Evolutionary conservation across 208 protist genomes (phyloP), one percentile per base, ranked within the genome.

Genomic region (Leishmania lainsoni): DNA sequence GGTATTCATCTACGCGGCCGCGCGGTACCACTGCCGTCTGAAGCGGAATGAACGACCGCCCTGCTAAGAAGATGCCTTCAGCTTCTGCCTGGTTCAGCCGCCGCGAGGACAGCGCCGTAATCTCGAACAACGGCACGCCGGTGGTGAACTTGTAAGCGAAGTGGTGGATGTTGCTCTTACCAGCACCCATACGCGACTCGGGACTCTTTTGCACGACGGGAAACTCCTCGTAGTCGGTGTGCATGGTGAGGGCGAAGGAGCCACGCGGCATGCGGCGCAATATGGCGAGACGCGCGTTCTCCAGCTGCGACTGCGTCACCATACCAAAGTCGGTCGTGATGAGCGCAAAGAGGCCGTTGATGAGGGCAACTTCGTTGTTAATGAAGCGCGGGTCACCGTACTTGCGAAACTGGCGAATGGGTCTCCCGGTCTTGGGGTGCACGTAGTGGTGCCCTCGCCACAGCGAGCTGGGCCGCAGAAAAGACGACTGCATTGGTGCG

Each of bases 121-220:
- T 96, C 78, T 98, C 94, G 86, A 98, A 97, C 9, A 98, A 81
- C 29, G 93, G 94, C 20, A 98, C 81, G 6, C 94, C 94, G 4
- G 94, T 98, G 20, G 94, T 98, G 85, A 98, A 95, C 85, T 96
- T 96, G 87, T 94, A 98, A 10, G 93, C 93, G 76, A 96, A 98
- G 87, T 98, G 94, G 74, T 98, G 94, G 75, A 98, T 98, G 79
- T 96, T 96, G 66, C 89, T 90, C 84, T 98, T 98, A 75, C 94
- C 94, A 0, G 89, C 93, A 16, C 94, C 94, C 94, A 97, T 98
- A 86, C 94, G 94, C 59, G 92, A 95, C 75, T 98, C 93, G 29
- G 94, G 94, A 71, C 91, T 95, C 86, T 98, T 98, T 56, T 93
- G 89, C 68, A 96, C 90, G 20, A 98, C 91, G 3, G 94, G 93